Base-by-base conservation (phyloP, 805 yeast genomes). In the Lipomyces yamadae region DNA sequence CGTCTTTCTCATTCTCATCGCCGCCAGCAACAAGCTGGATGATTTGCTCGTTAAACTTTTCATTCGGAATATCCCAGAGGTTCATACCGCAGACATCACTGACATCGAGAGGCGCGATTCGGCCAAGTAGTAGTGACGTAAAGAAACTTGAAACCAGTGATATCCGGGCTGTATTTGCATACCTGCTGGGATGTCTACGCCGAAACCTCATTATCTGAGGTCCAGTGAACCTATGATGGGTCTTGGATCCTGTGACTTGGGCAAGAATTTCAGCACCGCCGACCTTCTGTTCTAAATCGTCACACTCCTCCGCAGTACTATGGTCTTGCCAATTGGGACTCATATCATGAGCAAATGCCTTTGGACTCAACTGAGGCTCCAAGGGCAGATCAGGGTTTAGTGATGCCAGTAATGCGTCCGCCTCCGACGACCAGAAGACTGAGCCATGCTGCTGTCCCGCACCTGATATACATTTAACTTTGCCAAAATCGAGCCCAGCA, bases 241-340 rank as follows among this genome's bases (percentile, higher is more conserved):
- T 96, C 72, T 88, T 85, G 2, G 96, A 90, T 1, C 98, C 97
- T 0, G 97, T 89, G 32, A 88, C 77, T 48, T 80, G 73, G 6
- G 96, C 92, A 74, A 92, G 78, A 10, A 71, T 70, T 37, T 80
- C 80, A 11, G 83, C 78, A 35, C 93, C 95, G 2, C 90, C 92
- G 10, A 84, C 84, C 1, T 80, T 80, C 0, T 76, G 75, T 73
- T 91, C 95, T 72, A 91, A 88, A 42, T 76, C 82, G 35, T 79
- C 74, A 64, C 90, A 81, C 75, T 92, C 96, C 29, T 81, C 78
- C 3, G 85, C 88, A 0, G 98, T 92, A 32, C 95, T 88, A 75
- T 91, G 96, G 74, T 92, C 97, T 77, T 92, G 98, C 98, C 98
- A 92, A 75, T 93, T 92, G 7, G 97, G 97, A 3, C 96, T 88